phyloP scores from a whole-genome alignment of 2,329 filamentous ascomycete genomes.

The Aspergillus ruber region DNA sequence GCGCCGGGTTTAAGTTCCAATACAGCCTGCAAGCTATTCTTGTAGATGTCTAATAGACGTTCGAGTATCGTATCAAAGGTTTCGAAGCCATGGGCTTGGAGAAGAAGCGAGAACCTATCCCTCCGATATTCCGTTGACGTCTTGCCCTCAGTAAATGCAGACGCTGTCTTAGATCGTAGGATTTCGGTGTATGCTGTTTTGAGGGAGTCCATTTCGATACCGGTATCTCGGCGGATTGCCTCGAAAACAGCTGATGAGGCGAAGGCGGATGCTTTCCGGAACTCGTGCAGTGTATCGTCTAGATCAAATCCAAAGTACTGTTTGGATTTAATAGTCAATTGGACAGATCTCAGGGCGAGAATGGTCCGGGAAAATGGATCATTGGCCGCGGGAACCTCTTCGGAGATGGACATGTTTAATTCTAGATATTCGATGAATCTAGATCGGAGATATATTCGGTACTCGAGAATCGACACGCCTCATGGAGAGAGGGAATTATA shows the following conservation, averaged over 20 bases:
- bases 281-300: conserved; percentile 46
- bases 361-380: neutral
- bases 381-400: neutral
- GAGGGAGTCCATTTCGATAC: conserved; percentile 4
- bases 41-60: conserved; percentile 10
- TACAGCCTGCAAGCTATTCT: conserved; percentile 6
- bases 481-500: too few relatives aligned
- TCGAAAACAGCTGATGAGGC: conserved; percentile 31
- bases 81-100: conserved; percentile 16
- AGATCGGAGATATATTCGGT: too few relatives aligned
- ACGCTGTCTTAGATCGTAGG: conserved; percentile 28
- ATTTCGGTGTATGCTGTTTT: conserved; percentile 27
- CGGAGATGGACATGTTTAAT: too few relatives aligned
- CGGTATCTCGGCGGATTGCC: conserved; percentile 17
- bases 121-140: conserved; percentile 39
- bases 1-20: conserved; percentile 35
- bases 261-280: conserved; percentile 34
- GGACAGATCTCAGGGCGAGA: neutral
- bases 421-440: too few relatives aligned
- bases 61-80: neutral
- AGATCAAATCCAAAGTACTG: conserved; percentile 45
- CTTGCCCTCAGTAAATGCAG: conserved; percentile 42
- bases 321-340: conserved; percentile 18
- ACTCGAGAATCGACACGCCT: neutral
- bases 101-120: conserved; percentile 32